phyloP scores from a whole-genome alignment of 495 filamentous ascomycete genomes.

The Xeromyces bisporus region DNA sequence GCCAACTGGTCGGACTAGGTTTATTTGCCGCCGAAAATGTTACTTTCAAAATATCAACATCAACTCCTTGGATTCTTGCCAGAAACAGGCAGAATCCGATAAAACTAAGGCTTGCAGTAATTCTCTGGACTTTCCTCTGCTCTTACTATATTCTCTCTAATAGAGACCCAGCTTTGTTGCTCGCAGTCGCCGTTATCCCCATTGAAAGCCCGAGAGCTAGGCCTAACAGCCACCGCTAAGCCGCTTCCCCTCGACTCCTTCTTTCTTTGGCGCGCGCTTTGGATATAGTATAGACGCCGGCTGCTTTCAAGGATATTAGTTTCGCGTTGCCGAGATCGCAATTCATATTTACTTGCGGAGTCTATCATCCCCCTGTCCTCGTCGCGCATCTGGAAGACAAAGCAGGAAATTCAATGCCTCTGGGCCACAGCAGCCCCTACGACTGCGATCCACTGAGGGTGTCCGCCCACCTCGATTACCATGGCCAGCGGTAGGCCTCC shows the following conservation, averaged over 20 bases:
- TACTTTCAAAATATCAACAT: too few species aligned
- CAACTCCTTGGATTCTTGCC: too few species aligned
- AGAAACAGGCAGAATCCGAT: too few species aligned
- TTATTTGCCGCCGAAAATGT: too few species aligned
- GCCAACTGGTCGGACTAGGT: too few species aligned
- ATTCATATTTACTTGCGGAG: too few species aligned
- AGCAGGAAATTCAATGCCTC: slow-evolving; percentile 23
- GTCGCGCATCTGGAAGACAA: too few species aligned
- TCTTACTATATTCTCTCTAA: too few species aligned
- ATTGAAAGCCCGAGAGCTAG: not conserved
- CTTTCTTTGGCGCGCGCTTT: not conserved
- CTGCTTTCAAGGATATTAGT: not conserved
- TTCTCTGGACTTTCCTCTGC: too few species aligned
- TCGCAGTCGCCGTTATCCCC: not conserved
- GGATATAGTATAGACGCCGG: not conserved
- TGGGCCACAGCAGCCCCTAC: slow-evolving; percentile 16
- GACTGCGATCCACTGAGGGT: slow-evolving; percentile 17
- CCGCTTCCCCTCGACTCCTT: not conserved
- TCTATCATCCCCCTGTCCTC: too few species aligned
- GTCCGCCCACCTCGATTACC: slow-evolving; percentile 25
- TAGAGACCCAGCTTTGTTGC: too few species aligned
- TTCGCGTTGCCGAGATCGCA: not conserved
- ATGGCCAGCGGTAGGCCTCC: slow-evolving; percentile 49
- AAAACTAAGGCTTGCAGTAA: too few species aligned
- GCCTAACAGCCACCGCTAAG: not conserved